A percentile compares a stretch with the other conserved stretches of the same genome.
These are phyloP conservation scores for Primulina huaijiensis DNA, from an alignment of 257 asterid species.

Conservation along the genomic window DNA sequence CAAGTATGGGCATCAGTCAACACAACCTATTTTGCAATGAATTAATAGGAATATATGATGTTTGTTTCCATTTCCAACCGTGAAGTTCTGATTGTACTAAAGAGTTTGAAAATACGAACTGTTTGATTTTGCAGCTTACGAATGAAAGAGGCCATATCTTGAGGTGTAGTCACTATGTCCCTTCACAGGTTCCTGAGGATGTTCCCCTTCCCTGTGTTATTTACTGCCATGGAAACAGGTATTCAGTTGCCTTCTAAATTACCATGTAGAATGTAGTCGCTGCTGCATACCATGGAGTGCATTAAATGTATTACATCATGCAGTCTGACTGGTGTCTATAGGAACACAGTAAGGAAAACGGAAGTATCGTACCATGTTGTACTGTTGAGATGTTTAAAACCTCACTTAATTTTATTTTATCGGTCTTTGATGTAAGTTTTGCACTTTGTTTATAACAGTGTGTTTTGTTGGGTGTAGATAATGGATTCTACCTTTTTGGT, in stretches of 20 bases:
- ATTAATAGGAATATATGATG: background rate
- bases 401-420: background rate
- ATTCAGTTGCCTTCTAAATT: conserved; percentile 15
- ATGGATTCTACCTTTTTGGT: conserved; percentile 2
- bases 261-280: conserved; percentile 5
- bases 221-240: conserved; percentile 99
- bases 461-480: background rate
- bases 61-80: background rate
- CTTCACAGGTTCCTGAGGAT: conserved; percentile 65
- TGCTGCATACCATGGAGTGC: conserved; percentile 1
- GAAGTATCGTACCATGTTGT: conserved; percentile 8
- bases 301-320: conserved; percentile 14
- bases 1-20: conserved; percentile 81
- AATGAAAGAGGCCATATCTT: conserved; percentile 84
- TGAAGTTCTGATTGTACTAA: conserved; percentile 16
- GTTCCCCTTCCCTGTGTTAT: conserved; percentile 91
- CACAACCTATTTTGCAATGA: conserved; percentile 25
- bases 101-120: conserved; percentile 23
- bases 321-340: background rate
- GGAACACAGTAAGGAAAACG: conserved; percentile 7
- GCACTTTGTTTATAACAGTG: background rate
- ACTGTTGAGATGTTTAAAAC: background rate
- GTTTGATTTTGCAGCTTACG: conserved; percentile 62
- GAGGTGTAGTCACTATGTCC: conserved; percentile 93
- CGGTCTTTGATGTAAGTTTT: background rate